Evolutionary conservation across 2,329 filamentous ascomycete genomes (phyloP).

Genomic region (Westerdykella ornata): DNA sequence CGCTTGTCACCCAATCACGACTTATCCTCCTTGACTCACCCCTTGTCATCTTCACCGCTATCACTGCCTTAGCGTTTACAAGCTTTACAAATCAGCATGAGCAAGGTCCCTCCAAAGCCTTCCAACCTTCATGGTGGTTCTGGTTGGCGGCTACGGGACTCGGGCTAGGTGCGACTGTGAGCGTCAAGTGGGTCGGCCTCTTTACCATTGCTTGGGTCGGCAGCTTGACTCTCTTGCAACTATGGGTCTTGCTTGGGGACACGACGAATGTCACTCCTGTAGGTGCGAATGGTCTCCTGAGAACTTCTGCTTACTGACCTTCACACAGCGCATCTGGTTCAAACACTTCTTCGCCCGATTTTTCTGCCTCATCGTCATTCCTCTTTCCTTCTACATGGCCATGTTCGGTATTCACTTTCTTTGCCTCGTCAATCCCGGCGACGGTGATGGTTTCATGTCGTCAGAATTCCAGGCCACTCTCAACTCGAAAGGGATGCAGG

Average conservation of each 20-base stretch:
- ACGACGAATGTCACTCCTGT: conserved; percentile 73
- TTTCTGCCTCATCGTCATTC: conserved; percentile 88
- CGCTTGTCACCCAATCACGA: conserved; percentile 87
- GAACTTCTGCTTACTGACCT: background rate
- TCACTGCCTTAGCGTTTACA: conserved; percentile 82
- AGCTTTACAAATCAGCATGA: conserved; percentile 98
- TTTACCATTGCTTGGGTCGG: conserved; percentile 99
- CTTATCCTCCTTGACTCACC: conserved; percentile 95
- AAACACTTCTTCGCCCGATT: conserved; percentile 90
- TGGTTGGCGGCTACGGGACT: conserved; percentile 86
- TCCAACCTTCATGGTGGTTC: conserved; percentile 92
- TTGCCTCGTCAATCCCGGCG: conserved; percentile 87
- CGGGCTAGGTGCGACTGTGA: conserved; percentile 79
- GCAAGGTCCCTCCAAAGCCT: conserved; percentile 80
- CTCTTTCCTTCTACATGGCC: conserved; percentile 81
- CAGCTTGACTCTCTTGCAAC: conserved; percentile 77
- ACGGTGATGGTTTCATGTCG: conserved; percentile 99
- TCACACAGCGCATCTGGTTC: conserved; percentile 63
- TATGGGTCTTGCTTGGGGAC: conserved; percentile 93
- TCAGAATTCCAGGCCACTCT: conserved; percentile 97
- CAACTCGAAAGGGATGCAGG: conserved; percentile 94
- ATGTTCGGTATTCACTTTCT: conserved; percentile 98
- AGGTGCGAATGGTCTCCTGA: conserved; percentile 24
- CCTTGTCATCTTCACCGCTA: conserved; percentile 83
- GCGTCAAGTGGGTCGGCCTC: conserved; percentile 97